These are phyloP conservation scores for Pleurotus giganteus DNA, from an alignment of 768 basidiomycete genomes.

Conservation along the genomic window DNA sequence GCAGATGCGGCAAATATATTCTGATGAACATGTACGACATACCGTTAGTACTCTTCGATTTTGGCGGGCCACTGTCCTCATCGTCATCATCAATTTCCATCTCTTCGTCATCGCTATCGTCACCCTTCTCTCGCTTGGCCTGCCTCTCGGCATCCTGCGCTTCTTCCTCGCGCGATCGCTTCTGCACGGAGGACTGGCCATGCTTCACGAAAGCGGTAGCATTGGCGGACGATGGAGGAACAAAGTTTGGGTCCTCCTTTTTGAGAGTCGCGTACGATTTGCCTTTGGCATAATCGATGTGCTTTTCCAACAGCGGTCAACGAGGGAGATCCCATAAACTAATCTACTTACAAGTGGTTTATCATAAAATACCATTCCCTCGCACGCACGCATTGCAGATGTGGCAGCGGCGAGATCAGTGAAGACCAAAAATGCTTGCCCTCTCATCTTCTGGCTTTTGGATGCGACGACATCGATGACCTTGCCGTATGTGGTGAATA, in stretches of 20 bases:
- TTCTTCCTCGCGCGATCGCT: constrained; percentile 69
- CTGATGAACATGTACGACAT: constrained; percentile 32
- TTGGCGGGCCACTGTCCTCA: constrained; percentile 41
- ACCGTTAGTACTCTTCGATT: constrained; percentile 39
- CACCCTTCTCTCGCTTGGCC: constrained; percentile 68
- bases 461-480: constrained; percentile 92
- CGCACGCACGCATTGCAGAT: constrained; percentile 88
- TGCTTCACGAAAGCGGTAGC: constrained; percentile 46
- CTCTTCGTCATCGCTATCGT: constrained; percentile 78
- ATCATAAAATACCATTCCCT: constrained; percentile 91
- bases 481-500: constrained; percentile 93
- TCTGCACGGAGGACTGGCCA: constrained; percentile 39
- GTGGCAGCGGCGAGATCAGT: constrained; percentile 88
- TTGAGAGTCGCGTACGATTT: constrained; percentile 85
- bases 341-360: constrained; percentile 77
- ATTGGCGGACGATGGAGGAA: constrained; percentile 67
- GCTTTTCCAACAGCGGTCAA: constrained; percentile 45
- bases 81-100: constrained; percentile 96
- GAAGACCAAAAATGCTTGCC: constrained; percentile 97
- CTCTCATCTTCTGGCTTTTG: constrained; percentile 82
- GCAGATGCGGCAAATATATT: constrained; percentile 20
- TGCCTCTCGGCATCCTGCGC: constrained; percentile 49
- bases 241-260: constrained; percentile 77
- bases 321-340: constrained; percentile 3
- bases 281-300: constrained; percentile 85